Evolutionary conservation across 2,329 filamentous ascomycete genomes (phyloP).

Genomic region (Epichloe festucae): DNA sequence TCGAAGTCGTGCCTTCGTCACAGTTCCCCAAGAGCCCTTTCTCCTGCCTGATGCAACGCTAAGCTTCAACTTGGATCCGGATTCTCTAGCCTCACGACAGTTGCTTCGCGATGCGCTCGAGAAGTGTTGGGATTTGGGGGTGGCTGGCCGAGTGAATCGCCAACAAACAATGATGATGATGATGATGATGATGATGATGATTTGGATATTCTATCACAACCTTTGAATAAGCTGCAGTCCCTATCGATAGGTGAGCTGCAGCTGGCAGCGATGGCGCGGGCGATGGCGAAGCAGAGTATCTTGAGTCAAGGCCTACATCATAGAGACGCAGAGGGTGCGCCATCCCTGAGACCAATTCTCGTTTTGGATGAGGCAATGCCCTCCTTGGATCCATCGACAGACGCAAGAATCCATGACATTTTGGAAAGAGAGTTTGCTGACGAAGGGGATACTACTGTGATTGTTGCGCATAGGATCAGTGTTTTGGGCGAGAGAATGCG

Average conservation of each 20-base stretch:
- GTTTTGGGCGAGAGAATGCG: conserved; percentile 12
- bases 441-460: conserved; percentile 22
- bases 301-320: neutral
- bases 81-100: conserved; percentile 1
- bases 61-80: conserved; percentile 11
- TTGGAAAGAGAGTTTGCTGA: conserved; percentile 14
- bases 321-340: neutral
- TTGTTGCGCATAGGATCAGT: conserved; percentile 22
- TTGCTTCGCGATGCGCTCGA: neutral
- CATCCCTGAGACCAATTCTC: conserved; percentile 15
- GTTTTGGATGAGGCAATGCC: conserved; percentile 21
- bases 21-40: conserved; percentile 18
- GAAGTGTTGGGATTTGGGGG: too few relatives aligned
- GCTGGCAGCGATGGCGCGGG: conserved; percentile 19
- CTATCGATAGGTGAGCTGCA: conserved; percentile 18
- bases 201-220: conserved; percentile 12
- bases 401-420: conserved; percentile 18
- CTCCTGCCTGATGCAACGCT: conserved; percentile 9
- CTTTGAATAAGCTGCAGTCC: conserved; percentile 13
- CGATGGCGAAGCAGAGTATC: conserved; percentile 1
- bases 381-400: conserved; percentile 20
- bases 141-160: too few relatives aligned
- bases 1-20: conserved; percentile 17
- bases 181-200: neutral
- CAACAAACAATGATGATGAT: too few relatives aligned